Evolutionary conservation across 2,329 filamentous ascomycete species (phyloP), one percentile per base, ranked within the genome.

Genomic region (Fusarium musae): DNA sequence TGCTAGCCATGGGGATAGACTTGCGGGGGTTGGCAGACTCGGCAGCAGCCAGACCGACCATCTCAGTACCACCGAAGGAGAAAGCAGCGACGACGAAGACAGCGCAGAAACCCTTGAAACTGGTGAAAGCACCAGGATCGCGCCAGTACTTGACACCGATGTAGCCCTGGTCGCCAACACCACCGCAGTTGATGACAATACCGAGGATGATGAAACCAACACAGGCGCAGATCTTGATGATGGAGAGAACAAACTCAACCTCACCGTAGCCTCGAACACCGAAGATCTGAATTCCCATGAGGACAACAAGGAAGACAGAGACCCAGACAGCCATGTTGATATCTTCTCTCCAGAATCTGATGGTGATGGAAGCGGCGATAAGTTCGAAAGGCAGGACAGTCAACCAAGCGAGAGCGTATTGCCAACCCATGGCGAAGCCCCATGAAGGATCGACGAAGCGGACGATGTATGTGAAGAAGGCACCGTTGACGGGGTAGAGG

Each of bases 381-480:
- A 97, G 92, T 81, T 97, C 95, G 44, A 97, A 86, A 0, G 95
- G 95, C 32, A 97, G 83, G 1, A 95, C 91, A 32, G 94, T 88
- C 5, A 97, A 87, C 95, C 95, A 97, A 82, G 96, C 93, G 69
- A 97, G 82, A 10, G 93, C 93, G 80, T 97, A 97, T 87, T 97
- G 97, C 94, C 94, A 97, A 26, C 94, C 95, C 93, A 97, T 97
- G 53, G 94, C 93, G 80, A 97, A 97, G 0, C 95, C 95, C 94
- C 94, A 97, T 1, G 95, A 94, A 3, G 95, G 96, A 80, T 98
- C 95, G 28, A 98, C 84, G 78, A 98, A 98, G 34, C 96, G 91
- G 40, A 93, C 97, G 34, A 95, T 96, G 82, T 96, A 98, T 19
- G 94, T 92, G 6, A 94, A 94, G 81, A 98, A 98, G 11, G 95